phyloP scores from a whole-genome alignment of 2,329 filamentous ascomycete genomes.

The Tolypocladium album region DNA sequence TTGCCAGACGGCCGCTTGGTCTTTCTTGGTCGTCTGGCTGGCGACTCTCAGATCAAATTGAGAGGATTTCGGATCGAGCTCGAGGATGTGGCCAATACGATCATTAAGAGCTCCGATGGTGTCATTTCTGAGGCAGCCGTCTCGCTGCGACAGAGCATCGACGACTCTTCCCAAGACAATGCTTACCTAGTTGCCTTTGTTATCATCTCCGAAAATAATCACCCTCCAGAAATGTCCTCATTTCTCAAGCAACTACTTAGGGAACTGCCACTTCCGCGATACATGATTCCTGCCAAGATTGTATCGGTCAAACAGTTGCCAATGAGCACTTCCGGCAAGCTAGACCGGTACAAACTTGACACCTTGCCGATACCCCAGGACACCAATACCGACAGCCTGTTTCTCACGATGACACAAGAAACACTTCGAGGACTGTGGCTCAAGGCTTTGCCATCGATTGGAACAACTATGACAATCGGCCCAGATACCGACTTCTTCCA shows the following conservation, averaged over 20 bases:
- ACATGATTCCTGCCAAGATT: constrained; percentile 21
- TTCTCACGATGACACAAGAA: constrained; percentile 7
- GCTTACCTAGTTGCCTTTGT: constrained; percentile 3
- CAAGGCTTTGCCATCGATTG: constrained; percentile 1
- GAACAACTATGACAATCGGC: constrained; percentile 1
- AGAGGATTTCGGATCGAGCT: background rate
- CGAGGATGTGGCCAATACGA: background rate
- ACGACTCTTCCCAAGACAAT: background rate
- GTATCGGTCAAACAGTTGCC: constrained; percentile 18
- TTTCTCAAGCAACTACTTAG: constrained; percentile 7
- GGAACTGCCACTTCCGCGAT: constrained; percentile 16
- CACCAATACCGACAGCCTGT: background rate
- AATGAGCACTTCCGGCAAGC: constrained; percentile 17
- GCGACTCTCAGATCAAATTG: background rate
- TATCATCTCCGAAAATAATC: background rate
- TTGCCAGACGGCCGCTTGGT: background rate
- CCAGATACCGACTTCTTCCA: constrained; percentile 26
- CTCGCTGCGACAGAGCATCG: background rate
- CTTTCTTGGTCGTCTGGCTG: background rate
- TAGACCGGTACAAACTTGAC: constrained; percentile 17
- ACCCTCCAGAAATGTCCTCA: background rate
- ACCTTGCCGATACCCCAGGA: constrained; percentile 11
- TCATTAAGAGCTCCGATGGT: constrained; percentile 22
- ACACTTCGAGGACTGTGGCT: constrained; percentile 5
- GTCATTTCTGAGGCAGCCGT: constrained; percentile 11